Base-by-base conservation (phyloP, 2,329 filamentous ascomycete species). In the Leptosphaerulina australis region DNA sequence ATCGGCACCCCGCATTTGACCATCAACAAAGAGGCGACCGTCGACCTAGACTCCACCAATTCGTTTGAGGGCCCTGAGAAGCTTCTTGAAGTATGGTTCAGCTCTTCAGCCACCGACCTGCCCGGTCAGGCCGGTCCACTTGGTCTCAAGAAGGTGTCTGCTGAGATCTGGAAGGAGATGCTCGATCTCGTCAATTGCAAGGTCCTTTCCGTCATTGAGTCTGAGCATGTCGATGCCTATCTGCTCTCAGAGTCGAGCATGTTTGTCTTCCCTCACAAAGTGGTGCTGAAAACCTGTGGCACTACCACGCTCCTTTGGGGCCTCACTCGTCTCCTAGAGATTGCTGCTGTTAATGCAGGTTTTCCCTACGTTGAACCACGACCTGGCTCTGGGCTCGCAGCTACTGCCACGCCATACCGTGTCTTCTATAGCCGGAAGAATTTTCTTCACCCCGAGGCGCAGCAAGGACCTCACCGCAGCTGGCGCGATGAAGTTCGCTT, bases 401-500 rank as follows among this genome's bases (percentile, higher is more conserved):
- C 88, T 34, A 88, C 90, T 17, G 92, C 94, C 22, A 91, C 88
- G 26, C 93, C 94, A 0, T 95, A 96, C 77, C 88, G 94, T 44
- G 91, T 99, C 55, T 99, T 99, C 74, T 99, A 99, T 79, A 97
- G 93, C 70, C 88, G 94, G 72, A 99, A 99, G 85, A 97, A 97
- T 77, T 99, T 96, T 64, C 79, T 97, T 63, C 97, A 95, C 73
- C 94, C 94, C 1, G 90, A 97, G 70, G 90, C 91, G 74, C 94
- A 99, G 78, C 89, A 84, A 49, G 92, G 92, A 6, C 94, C 94
- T 45, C 94, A 99, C 76, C 88, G 91, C 56, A 97, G 92, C 85
- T 99, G 94, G 94, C 88, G 91, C 63, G 88, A 97, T 70, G 94
- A 99, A 73, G 93, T 97, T 68, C 88, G 87, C 66, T 96, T 88